phyloP scores from a whole-genome alignment of 805 yeast species.

The Saturnispora halmiae region DNA sequence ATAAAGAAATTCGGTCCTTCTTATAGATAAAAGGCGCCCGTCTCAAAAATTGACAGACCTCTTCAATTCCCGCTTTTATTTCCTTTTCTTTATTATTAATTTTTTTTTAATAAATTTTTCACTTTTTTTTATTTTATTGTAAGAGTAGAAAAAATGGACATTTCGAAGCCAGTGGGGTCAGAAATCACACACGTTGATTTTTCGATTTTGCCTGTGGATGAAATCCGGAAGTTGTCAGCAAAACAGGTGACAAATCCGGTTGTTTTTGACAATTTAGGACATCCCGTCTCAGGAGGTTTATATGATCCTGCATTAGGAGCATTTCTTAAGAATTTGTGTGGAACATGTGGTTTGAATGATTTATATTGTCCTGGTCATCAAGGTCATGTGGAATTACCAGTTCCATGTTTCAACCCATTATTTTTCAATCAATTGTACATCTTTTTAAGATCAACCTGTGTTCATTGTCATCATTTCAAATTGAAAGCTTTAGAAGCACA shows the following conservation, averaged over 20 bases:
- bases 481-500: constrained; percentile 63
- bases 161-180: constrained; percentile 92
- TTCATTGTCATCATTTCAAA: constrained; percentile 83
- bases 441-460: constrained; percentile 74
- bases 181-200: constrained; percentile 90
- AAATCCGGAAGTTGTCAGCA: constrained; percentile 79
- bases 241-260: constrained; percentile 93
- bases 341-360: constrained; percentile 94
- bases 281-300: constrained; percentile 88
- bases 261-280: constrained; percentile 93
- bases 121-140: background rate
- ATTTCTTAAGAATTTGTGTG: constrained; percentile 75
- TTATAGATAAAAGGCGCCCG: too few species aligned
- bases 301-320: constrained; percentile 97
- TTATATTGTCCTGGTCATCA: constrained; percentile 95
- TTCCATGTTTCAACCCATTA: constrained; percentile 90
- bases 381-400: constrained; percentile 95
- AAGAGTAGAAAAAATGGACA: constrained; percentile 58
- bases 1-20: too few species aligned
- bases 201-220: constrained; percentile 71
- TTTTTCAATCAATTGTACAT: constrained; percentile 88
- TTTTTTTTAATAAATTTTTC: background rate
- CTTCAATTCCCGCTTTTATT: background rate
- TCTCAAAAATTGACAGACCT: too few species aligned
- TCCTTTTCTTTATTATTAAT: background rate